These are phyloP conservation scores for Wickerhamomyces subpelliculosus DNA, from an alignment of 805 yeast species.

Conservation along the genomic window DNA sequence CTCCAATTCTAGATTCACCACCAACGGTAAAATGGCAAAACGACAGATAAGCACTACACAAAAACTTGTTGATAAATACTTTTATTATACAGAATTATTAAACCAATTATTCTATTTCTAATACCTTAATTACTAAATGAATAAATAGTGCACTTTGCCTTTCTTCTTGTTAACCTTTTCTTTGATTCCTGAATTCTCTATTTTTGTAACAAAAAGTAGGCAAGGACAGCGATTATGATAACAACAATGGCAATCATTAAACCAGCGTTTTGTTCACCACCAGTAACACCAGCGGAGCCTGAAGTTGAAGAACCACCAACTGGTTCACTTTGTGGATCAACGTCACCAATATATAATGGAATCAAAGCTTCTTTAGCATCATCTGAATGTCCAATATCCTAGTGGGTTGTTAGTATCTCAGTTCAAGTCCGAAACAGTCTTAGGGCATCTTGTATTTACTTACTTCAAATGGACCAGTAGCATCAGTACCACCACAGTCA, in stretches of 20 bases:
- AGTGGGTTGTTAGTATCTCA: conserved; percentile 7
- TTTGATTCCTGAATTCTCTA: not conserved
- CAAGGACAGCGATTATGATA: conserved; percentile 15
- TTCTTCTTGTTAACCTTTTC: not conserved
- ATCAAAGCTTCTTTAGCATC: conserved; percentile 80
- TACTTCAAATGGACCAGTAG: conserved; percentile 68
- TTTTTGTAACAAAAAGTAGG: conserved; percentile 11
- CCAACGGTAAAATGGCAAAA: too few species aligned
- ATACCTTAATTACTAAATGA: too few species aligned
- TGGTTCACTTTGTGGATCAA: conserved; percentile 54
- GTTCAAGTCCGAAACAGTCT: too few species aligned
- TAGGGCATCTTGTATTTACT: too few species aligned
- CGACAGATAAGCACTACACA: too few species aligned
- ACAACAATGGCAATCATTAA: conserved; percentile 16
- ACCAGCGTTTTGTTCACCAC: conserved; percentile 20
- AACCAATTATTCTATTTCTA: not conserved
- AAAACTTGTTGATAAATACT: too few species aligned
- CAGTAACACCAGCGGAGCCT: conserved; percentile 18
- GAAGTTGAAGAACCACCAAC: conserved; percentile 8
- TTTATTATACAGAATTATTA: too few species aligned
- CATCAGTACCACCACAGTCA: conserved; percentile 80
- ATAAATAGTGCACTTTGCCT: too few species aligned
- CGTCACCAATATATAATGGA: conserved; percentile 66
- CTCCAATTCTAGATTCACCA: too few species aligned
- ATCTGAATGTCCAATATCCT: conserved; percentile 95